Evolutionary conservation across 1,284 basidiomycete species (phyloP).

Genomic region (Apiotrichum porosum): DNA sequence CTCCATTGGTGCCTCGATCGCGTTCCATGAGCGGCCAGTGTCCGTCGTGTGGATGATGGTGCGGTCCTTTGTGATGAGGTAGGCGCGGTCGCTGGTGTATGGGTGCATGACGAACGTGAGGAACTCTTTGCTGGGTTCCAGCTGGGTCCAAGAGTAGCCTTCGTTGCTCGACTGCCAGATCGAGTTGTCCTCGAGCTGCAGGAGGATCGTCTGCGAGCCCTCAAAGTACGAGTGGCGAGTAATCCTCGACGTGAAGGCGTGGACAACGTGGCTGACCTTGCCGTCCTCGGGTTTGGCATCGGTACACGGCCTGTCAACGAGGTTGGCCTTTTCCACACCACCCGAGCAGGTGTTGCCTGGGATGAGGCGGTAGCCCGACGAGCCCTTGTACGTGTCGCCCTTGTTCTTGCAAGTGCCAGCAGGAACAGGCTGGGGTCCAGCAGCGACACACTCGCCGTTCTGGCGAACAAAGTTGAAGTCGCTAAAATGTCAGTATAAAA

Average conservation of each 20-base stretch:
- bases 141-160: conserved; percentile 81
- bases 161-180: conserved; percentile 94
- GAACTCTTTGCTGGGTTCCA: conserved; percentile 61
- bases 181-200: conserved; percentile 68
- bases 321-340: conserved; percentile 63
- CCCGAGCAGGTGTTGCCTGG: conserved; percentile 80
- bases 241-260: conserved; percentile 66
- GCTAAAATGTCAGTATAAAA: conserved; percentile 16
- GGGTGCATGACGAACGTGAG: conserved; percentile 81
- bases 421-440: conserved; percentile 79
- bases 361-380: conserved; percentile 85
- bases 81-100: conserved; percentile 74
- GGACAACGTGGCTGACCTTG: conserved; percentile 50
- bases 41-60: conserved; percentile 77
- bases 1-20: conserved; percentile 57
- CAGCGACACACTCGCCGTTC: conserved; percentile 67
- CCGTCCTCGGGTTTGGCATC: conserved; percentile 70
- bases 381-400: conserved; percentile 70
- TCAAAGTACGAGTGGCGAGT: conserved; percentile 69
- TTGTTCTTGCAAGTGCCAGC: conserved; percentile 65
- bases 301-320: conserved; percentile 55
- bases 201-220: conserved; percentile 67
- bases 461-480: conserved; percentile 54
- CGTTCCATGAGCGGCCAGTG: conserved; percentile 69
- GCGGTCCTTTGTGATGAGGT: conserved; percentile 69